These are phyloP conservation scores for Fomitopsis betulina DNA, from an alignment of 1,284 basidiomycete genomes.

Conservation along the genomic window DNA sequence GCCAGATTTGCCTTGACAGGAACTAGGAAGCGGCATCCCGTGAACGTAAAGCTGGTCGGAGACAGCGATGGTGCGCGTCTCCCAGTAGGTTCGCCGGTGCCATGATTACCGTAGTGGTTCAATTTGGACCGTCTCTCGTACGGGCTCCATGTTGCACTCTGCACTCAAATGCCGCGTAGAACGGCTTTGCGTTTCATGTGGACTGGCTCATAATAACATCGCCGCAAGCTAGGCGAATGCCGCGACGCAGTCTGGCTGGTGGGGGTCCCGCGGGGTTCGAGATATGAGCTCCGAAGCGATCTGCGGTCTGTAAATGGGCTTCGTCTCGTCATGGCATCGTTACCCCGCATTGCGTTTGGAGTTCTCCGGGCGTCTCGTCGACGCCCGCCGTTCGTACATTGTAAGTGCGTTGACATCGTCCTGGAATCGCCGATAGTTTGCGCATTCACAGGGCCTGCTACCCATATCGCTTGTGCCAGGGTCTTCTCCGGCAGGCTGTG, in stretches of 20 bases:
- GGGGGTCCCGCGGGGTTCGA: not conserved
- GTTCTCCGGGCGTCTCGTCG: not conserved
- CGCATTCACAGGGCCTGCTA: not conserved
- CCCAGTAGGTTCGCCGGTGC: not conserved
- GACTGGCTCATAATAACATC: not conserved
- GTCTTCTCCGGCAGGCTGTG: not conserved
- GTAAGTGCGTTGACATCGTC: not conserved
- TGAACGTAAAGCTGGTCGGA: not conserved
- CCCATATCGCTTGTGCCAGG: not conserved
- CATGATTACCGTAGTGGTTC: not conserved
- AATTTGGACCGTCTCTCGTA: not conserved
- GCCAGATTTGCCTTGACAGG: constrained; percentile 4
- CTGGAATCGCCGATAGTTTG: not conserved
- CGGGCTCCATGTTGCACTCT: not conserved
- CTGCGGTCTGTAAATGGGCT: constrained; percentile 3
- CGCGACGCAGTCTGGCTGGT: not conserved
- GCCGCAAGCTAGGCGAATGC: not conserved
- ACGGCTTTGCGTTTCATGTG: not conserved
- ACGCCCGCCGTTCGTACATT: not conserved
- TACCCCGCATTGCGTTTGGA: constrained; percentile 3
- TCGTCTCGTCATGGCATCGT: not conserved
- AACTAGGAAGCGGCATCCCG: not conserved
- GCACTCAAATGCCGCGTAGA: not conserved
- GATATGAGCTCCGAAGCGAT: constrained; percentile 5
- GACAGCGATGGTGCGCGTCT: not conserved